Conservation (phyloP, 805 yeast genomes). For the Barnettozyma sucrosica region DNA sequence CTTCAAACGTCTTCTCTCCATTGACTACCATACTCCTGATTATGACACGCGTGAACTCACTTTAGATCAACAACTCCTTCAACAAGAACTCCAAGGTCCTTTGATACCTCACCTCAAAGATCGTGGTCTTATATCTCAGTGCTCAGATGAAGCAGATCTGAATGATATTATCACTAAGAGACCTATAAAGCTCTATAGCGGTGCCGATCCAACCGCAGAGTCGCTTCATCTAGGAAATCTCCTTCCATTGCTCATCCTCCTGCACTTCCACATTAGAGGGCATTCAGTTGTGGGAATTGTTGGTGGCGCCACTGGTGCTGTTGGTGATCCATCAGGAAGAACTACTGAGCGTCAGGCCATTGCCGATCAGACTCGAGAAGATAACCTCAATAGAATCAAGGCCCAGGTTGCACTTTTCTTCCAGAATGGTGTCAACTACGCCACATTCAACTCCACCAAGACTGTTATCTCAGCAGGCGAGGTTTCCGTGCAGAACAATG, state of each 20-base stretch:
- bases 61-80: conserved; percentile 18
- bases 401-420: conserved; percentile 60
- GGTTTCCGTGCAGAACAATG: conserved; percentile 52
- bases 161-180: conserved; percentile 16
- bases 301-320: conserved; percentile 93
- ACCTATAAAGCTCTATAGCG: conserved; percentile 69
- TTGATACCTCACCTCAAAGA: conserved; percentile 35
- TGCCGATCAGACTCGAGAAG: conserved; percentile 42
- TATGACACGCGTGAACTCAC: conserved; percentile 10
- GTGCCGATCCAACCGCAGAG: conserved; percentile 93
- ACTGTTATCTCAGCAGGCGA: conserved; percentile 36
- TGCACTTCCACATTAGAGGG: conserved; percentile 82
- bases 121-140: conserved; percentile 42
- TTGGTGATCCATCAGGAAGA: conserved; percentile 96
- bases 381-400: conserved; percentile 55
- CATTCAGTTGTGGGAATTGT: conserved; percentile 79
- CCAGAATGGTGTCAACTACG: conserved; percentile 54
- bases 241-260: conserved; percentile 75
- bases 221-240: conserved; percentile 90
- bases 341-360: conserved; percentile 63
- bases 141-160: conserved; percentile 29
- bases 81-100: conserved; percentile 32
- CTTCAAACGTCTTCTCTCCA: not conserved
- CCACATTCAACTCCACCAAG: conserved; percentile 26
- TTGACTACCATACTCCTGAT: conserved; percentile 3